Evolutionary conservation across 1,139 yeast species (phyloP).

Genomic region (Candida glucosophila): DNA sequence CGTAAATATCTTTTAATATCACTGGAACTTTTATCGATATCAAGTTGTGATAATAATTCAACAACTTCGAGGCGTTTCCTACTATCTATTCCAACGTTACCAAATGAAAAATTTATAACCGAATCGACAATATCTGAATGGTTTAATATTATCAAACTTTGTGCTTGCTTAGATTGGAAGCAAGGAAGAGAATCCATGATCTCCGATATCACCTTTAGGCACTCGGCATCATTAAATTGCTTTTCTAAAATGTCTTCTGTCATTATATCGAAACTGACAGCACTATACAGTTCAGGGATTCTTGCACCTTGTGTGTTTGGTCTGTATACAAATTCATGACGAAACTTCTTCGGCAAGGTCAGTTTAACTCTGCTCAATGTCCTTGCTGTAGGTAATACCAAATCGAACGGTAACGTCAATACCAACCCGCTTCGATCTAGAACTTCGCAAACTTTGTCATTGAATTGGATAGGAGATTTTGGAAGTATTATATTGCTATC

Average conservation of each 20-base stretch:
- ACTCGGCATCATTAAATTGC: conserved; percentile 72
- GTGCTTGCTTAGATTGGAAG: conserved; percentile 38
- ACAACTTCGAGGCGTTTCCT: conserved; percentile 64
- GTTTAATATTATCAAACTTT: conserved; percentile 54
- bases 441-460: conserved; percentile 63
- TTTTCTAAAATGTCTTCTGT: conserved; percentile 37
- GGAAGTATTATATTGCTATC: conserved; percentile 58
- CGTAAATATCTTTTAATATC: conserved; percentile 61
- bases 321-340: conserved; percentile 78
- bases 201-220: conserved; percentile 74
- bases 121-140: conserved; percentile 74
- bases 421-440: conserved; percentile 83
- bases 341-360: conserved; percentile 52
- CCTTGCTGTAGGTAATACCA: conserved; percentile 84
- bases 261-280: conserved; percentile 79
- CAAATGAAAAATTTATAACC: conserved; percentile 55
- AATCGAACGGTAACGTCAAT: conserved; percentile 78
- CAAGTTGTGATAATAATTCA: conserved; percentile 65
- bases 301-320: conserved; percentile 46
- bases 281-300: conserved; percentile 72
- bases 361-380: conserved; percentile 57
- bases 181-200: conserved; percentile 58
- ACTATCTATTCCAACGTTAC: conserved; percentile 56
- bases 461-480: conserved; percentile 61
- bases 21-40: conserved; percentile 57